phyloP scores from a whole-genome alignment of 2,329 filamentous ascomycete genomes.

The Lecanicillium sp. region DNA sequence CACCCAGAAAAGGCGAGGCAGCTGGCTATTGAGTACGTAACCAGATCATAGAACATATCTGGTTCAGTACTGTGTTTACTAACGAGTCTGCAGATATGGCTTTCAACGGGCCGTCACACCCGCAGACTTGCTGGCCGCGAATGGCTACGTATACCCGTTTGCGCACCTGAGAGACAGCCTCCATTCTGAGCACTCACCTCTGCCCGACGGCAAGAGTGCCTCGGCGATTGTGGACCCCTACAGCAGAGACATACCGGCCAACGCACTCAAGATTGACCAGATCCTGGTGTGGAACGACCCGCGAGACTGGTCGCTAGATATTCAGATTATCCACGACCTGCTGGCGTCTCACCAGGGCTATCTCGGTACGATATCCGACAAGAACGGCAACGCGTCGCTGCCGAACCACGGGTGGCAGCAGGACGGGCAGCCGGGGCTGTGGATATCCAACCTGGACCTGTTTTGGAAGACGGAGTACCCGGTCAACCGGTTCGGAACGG shows the following conservation, averaged over 20 bases:
- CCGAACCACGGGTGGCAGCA: constrained; percentile 74
- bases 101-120: constrained; percentile 80
- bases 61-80: constrained; percentile 7
- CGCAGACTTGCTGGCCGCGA: constrained; percentile 68
- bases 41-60: constrained; percentile 11
- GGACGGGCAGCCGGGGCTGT: constrained; percentile 72
- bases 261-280: constrained; percentile 71
- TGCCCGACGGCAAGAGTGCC: constrained; percentile 26
- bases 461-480: constrained; percentile 83
- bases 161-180: constrained; percentile 32
- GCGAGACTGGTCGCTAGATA: constrained; percentile 89
- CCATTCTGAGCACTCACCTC: constrained; percentile 18
- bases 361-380: constrained; percentile 68
- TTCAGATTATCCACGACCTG: constrained; percentile 75
- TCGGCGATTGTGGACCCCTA: constrained; percentile 22
- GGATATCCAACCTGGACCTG: constrained; percentile 86
- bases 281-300: constrained; percentile 95
- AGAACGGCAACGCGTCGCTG: constrained; percentile 58
- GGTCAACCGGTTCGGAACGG: constrained; percentile 81
- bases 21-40: constrained; percentile 62
- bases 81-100: constrained; percentile 42
- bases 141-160: constrained; percentile 80
- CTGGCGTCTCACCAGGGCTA: constrained; percentile 72
- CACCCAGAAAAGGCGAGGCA: constrained; percentile 57
- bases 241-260: constrained; percentile 24